phyloP scores from a whole-genome alignment of 345 rosid genomes.

The Syzygium jambos region DNA sequence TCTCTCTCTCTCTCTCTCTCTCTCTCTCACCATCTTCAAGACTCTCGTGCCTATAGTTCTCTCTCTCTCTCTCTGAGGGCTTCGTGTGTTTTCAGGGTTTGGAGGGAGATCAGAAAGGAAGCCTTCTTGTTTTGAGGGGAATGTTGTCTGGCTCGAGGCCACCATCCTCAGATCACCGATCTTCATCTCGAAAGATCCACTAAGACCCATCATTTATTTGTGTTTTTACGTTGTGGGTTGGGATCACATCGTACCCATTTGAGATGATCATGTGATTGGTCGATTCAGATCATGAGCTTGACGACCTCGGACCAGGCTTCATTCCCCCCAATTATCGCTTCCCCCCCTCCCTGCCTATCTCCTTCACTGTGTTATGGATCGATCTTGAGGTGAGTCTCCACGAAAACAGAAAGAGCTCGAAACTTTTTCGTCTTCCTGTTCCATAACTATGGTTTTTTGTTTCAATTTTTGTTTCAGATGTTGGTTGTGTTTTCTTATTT shows the following conservation, averaged over 20 bases:
- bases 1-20: not conserved
- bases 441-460: not conserved
- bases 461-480: not conserved
- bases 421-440: not conserved
- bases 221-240: not conserved
- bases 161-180: conserved; percentile 15
- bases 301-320: conserved; percentile 95
- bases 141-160: conserved; percentile 97
- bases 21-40: not conserved
- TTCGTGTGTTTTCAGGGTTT: not conserved
- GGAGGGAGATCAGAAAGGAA: not conserved
- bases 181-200: not conserved
- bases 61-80: not conserved
- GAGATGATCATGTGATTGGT: not conserved
- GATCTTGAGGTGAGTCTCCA: not conserved
- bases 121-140: conserved; percentile 57
- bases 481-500: not conserved
- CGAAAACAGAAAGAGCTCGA: not conserved
- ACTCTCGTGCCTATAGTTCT: not conserved
- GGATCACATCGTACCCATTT: not conserved
- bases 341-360: not conserved
- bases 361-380: not conserved
- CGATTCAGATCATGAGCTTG: not conserved
- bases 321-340: conserved; percentile 65
- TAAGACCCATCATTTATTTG: not conserved